Evolutionary conservation across 345 rosid species (phyloP).

Genomic region (Turnera subulata): DNA sequence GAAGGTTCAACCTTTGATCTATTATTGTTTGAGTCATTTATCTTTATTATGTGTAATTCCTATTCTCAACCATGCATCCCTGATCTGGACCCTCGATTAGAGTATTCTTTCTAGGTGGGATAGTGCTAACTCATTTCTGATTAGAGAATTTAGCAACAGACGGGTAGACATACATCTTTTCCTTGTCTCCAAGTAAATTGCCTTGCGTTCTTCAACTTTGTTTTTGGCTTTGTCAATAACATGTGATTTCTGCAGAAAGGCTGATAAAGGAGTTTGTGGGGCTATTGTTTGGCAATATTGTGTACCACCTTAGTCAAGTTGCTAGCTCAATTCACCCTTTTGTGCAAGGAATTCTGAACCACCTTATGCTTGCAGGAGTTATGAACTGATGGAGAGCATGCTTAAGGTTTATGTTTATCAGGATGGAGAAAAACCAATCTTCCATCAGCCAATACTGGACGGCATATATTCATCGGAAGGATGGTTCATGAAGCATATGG

Average conservation of each 20-base stretch:
- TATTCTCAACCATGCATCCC: too few species aligned
- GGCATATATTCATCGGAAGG: slow-evolving; percentile 97
- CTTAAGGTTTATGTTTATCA: slow-evolving; percentile 71
- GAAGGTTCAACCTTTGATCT: not conserved
- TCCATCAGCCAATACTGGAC: slow-evolving; percentile 62
- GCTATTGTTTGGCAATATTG: not conserved
- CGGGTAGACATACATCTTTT: too few species aligned
- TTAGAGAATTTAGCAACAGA: too few species aligned
- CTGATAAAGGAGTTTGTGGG: not conserved
- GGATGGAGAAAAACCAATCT: slow-evolving; percentile 75
- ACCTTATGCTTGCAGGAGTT: slow-evolving; percentile 56
- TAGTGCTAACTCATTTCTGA: too few species aligned
- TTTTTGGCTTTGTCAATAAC: not conserved
- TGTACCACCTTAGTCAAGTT: too few species aligned
- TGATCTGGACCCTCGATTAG: too few species aligned
- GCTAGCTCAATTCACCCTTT: too few species aligned
- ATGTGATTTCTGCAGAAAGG: not conserved
- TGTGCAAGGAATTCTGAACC: slow-evolving; percentile 5
- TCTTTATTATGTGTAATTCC: too few species aligned
- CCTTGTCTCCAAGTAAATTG: too few species aligned
- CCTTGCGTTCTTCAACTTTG: too few species aligned
- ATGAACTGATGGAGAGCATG: slow-evolving; percentile 76
- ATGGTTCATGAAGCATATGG: slow-evolving; percentile 88
- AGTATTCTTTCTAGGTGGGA: too few species aligned
- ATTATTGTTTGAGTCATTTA: not conserved